Evolutionary conservation across 345 rosid species (phyloP).

Genomic region (Eucalyptus pauciflora): DNA sequence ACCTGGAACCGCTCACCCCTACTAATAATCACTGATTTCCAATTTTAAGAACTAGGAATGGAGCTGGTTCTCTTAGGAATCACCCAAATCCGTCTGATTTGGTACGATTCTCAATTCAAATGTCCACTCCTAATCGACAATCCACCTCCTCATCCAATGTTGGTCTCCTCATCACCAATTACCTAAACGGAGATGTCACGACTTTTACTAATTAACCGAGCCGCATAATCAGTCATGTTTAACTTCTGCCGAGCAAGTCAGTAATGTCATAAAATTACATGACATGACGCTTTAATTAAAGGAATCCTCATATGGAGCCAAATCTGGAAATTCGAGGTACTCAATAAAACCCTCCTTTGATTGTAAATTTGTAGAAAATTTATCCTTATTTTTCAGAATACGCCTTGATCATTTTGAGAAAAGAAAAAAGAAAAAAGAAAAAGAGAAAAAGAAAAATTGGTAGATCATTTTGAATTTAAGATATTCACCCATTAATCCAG

Average conservation of each 20-base stretch:
- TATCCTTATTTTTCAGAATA: neutral
- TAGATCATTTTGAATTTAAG: neutral
- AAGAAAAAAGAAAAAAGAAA: accelerated
- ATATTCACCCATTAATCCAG: neutral
- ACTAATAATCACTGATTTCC: neutral
- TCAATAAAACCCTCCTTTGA: neutral
- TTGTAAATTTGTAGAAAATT: neutral
- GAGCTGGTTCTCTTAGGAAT: accelerated
- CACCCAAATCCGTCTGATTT: accelerated
- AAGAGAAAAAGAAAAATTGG: neutral
- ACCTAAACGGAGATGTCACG: neutral
- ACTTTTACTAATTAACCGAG: neutral
- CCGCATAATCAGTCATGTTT: accelerated
- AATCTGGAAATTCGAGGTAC: neutral
- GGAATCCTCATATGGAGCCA: neutral
- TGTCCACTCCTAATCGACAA: neutral
- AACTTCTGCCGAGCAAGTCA: neutral
- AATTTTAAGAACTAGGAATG: too few species aligned
- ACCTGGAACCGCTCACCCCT: too few species aligned
- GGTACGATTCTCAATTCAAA: neutral
- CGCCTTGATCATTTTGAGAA: neutral
- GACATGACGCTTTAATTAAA: neutral
- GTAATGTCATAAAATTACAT: neutral
- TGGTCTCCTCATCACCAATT: neutral
- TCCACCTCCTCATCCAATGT: neutral